Evolutionary conservation across 768 basidiomycete genomes (phyloP).

Genomic region (Sutorius australiensis): DNA sequence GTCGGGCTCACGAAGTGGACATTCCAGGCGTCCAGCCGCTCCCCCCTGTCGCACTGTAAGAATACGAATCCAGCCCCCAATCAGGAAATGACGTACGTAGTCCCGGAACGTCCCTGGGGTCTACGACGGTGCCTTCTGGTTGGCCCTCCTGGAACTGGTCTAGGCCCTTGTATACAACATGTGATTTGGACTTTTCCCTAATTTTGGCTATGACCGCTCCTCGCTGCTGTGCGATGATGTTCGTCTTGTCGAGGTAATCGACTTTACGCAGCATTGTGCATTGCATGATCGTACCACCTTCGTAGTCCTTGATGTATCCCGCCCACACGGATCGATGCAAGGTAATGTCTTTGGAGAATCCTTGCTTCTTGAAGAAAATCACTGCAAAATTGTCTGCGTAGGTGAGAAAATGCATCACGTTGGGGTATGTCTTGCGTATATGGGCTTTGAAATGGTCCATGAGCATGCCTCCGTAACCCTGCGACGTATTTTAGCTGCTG

Average conservation of each 20-base stretch:
- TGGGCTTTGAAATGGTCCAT: conserved; percentile 99
- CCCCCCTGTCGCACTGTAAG: conserved; percentile 51
- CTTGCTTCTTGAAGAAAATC: conserved; percentile 99
- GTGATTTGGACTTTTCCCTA: conserved; percentile 78
- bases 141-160: conserved; percentile 66
- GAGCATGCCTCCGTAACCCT: conserved; percentile 97
- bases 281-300: conserved; percentile 98
- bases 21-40: conserved; percentile 90
- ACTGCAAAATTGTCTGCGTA: conserved; percentile 99
- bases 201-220: conserved; percentile 90
- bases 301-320: conserved; percentile 99
- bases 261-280: conserved; percentile 93
- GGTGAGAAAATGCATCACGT: conserved; percentile 92
- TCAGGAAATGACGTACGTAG: conserved; percentile 50
- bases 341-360: conserved; percentile 95
- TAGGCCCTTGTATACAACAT: conserved; percentile 79
- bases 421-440: conserved; percentile 75
- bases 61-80: not conserved
- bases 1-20: conserved; percentile 56
- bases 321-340: conserved; percentile 92
- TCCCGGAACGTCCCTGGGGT: conserved; percentile 83
- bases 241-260: conserved; percentile 79
- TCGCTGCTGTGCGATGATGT: conserved; percentile 74
- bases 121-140: conserved; percentile 47
- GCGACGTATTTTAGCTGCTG: not conserved